Evolutionary conservation across 768 basidiomycete species (phyloP), one percentile per base, ranked within the genome.

Genomic region (Rhizopogon sp.): DNA sequence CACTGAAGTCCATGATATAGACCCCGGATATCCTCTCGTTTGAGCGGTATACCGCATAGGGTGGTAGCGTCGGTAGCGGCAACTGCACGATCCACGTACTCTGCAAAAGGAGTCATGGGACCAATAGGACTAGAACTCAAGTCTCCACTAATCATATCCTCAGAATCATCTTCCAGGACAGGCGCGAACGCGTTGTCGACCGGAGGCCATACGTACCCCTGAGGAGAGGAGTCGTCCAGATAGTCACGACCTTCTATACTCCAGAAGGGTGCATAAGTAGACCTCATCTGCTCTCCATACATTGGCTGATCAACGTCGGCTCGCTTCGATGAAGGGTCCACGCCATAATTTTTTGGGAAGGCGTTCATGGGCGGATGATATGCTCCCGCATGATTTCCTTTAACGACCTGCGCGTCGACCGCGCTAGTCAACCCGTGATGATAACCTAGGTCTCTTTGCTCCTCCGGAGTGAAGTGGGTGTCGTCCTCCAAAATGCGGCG

Each of bases 361-460:
- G 67, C 64, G 25, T 60, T 76, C 61, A 71, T 72, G 88, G 88
- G 88, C 86, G 87, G 86, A 84, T 84, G 79, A 77, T 85, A 84
- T 83, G 85, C 84, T 81, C 89, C 78, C 81, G 85, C 86, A 84
- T 74, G 85, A 72, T 79, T 66, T 83, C 88, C 88, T 88, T 90
- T 89, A 87, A 87, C 88, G 75, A 82, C 85, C 66, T 79, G 69
- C 75, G 85, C 85, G 88, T 87, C 81, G 69, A 69, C 83, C 85
- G 87, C 84, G 74, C 71, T 75, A 70, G 80, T 76, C 82, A 89
- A 89, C 87, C 87, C 87, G 72, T 69, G 71, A 56, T 69, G 65
- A 88, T 88, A 88, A 87, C 73, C 78, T 84, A 76, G 81, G 61
- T 67, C 68, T 55, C 62, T 58, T 61, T 53, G 59, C 53, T 61